Evolutionary conservation across 208 protist species (phyloP).

Genomic region (Wallacemonas sp.): DNA sequence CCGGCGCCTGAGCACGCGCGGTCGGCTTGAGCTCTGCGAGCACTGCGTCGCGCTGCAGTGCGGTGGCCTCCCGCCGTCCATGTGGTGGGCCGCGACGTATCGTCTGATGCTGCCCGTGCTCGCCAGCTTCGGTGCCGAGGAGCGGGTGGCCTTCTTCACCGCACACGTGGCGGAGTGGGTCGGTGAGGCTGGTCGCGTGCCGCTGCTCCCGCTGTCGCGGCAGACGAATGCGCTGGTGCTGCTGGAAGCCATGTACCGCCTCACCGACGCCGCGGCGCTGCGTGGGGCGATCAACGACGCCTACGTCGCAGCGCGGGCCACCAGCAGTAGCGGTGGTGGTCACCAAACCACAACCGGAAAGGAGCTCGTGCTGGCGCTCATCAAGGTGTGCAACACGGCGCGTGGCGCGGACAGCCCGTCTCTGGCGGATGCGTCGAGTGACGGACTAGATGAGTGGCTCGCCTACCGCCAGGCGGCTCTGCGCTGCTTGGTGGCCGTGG

Average conservation of each 20-base stretch:
- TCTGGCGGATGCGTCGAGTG: neutral
- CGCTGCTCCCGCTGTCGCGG: neutral
- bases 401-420: neutral
- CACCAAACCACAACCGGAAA: constrained; percentile 58
- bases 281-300: constrained; percentile 51
- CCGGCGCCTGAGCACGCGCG: neutral
- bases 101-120: constrained; percentile 41
- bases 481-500: constrained; percentile 63
- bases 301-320: constrained; percentile 24
- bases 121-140: constrained; percentile 14
- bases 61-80: constrained; percentile 13
- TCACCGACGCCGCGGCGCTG: constrained; percentile 29
- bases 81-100: constrained; percentile 46
- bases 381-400: constrained; percentile 51
- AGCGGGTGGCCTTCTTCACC: constrained; percentile 33
- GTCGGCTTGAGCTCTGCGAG: constrained; percentile 23
- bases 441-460: constrained; percentile 21
- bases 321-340: neutral
- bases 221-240: constrained; percentile 68
- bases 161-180: constrained; percentile 38
- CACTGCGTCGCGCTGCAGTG: constrained; percentile 25
- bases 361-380: constrained; percentile 78
- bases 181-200: constrained; percentile 9
- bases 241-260: constrained; percentile 68
- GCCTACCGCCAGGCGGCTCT: constrained; percentile 67